Evolutionary conservation across 73 alveolate species (phyloP).

Genomic region (Tetrahymena thermophila): DNA sequence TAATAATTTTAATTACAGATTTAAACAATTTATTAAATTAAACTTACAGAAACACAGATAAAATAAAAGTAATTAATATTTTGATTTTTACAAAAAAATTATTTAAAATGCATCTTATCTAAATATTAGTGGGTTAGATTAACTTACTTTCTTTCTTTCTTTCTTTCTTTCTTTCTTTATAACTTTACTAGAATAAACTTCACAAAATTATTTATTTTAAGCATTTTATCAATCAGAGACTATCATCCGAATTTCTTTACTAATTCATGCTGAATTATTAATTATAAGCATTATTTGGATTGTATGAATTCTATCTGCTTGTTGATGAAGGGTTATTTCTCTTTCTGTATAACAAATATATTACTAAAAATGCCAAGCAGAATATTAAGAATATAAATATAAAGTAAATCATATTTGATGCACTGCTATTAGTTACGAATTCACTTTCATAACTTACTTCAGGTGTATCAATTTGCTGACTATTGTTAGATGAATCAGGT

Average conservation of each 20-base stretch:
- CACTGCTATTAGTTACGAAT: not conserved
- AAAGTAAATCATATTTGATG: not conserved
- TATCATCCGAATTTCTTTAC: not conserved
- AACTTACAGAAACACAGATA: too few species aligned
- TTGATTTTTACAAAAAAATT: too few species aligned
- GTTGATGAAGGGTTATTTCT: not conserved
- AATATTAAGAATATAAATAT: not conserved
- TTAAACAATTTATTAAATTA: too few species aligned
- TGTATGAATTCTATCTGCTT: not conserved
- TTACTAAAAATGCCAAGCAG: not conserved
- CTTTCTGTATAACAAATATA: not conserved
- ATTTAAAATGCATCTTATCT: too few species aligned
- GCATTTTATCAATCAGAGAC: not conserved
- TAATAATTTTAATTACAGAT: too few species aligned
- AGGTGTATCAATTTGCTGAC: not conserved
- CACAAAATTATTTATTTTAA: too few species aligned
- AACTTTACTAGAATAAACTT: too few species aligned
- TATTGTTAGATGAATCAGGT: not conserved
- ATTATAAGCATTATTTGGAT: not conserved
- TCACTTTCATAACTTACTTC: not conserved
- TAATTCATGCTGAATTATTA: not conserved
- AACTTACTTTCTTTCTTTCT: too few species aligned
- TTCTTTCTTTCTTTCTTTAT: too few species aligned
- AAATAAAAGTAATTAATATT: too few species aligned
- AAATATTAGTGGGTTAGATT: too few species aligned